Conservation (phyloP, 805 yeast species). For the Metschnikowia koreensis region DNA sequence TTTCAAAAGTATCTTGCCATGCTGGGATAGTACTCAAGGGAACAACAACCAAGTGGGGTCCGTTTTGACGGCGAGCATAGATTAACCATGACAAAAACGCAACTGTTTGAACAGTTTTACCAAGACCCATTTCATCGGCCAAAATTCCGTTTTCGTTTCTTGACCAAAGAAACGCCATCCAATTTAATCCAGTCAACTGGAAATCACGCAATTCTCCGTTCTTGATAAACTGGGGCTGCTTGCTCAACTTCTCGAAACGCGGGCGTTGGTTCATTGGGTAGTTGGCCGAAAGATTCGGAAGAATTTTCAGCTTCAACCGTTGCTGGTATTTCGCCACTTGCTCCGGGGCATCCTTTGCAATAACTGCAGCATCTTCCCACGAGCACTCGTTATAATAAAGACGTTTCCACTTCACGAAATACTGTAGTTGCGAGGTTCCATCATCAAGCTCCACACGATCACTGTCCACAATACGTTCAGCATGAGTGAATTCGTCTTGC, state of each 20-base stretch:
- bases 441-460: slow-evolving; percentile 66
- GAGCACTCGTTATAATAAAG: slow-evolving; percentile 93
- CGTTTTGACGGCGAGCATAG: slow-evolving; percentile 93
- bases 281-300: slow-evolving; percentile 76
- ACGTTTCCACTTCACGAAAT: slow-evolving; percentile 91
- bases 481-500: slow-evolving; percentile 76
- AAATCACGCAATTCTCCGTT: slow-evolving; percentile 93
- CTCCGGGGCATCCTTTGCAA: slow-evolving; percentile 79
- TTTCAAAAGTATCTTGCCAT: slow-evolving; percentile 98
- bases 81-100: slow-evolving; percentile 92
- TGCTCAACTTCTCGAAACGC: slow-evolving; percentile 76
- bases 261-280: slow-evolving; percentile 76
- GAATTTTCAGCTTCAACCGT: slow-evolving; percentile 76
- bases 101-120: slow-evolving; percentile 96
- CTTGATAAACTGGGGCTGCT: slow-evolving; percentile 87
- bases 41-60: slow-evolving; percentile 95
- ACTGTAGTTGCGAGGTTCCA: slow-evolving; percentile 68
- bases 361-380: slow-evolving; percentile 91
- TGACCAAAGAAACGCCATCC: slow-evolving; percentile 99
- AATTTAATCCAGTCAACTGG: slow-evolving; percentile 95
- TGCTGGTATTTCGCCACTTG: slow-evolving; percentile 82
- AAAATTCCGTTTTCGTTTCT: slow-evolving; percentile 95
- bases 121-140: slow-evolving; percentile 99
- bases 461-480: slow-evolving; percentile 86
- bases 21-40: slow-evolving; percentile 96